Percentiles rank a stretch among this genome's conserved stretches.
Evolutionary conservation across 2,329 filamentous ascomycete species (phyloP).

Genomic region (Colletotrichum lindemuthianum): DNA sequence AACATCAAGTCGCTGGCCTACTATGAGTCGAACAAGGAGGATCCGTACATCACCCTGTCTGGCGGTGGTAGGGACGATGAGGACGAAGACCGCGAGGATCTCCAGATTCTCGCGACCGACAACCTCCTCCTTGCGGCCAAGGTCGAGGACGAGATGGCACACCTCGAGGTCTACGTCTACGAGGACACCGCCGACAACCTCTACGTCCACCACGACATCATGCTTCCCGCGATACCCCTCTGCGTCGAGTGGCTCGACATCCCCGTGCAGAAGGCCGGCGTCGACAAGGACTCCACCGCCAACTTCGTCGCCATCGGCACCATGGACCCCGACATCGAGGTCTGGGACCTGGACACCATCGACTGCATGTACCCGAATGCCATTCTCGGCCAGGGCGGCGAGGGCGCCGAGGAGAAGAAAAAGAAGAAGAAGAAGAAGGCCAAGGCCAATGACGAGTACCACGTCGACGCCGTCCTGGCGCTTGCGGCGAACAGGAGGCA

Average conservation of each 20-base stretch:
- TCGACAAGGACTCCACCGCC: conserved; percentile 73
- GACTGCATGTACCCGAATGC: conserved; percentile 99
- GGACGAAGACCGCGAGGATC: conserved; percentile 90
- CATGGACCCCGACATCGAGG: conserved; percentile 98
- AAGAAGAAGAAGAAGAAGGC: conserved; percentile 94
- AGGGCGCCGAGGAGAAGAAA: conserved; percentile 66
- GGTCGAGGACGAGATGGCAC: conserved; percentile 95
- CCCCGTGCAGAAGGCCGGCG: conserved; percentile 77
- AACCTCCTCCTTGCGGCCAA: conserved; percentile 93
- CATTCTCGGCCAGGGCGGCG: conserved; percentile 82
- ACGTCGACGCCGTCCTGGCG: conserved; percentile 92
- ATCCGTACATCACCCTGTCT: conserved; percentile 90
- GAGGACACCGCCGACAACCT: conserved; percentile 95
- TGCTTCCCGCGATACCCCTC: conserved; percentile 95
- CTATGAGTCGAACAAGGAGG: conserved; percentile 92
- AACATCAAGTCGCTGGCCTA: conserved; percentile 94
- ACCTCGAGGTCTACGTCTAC: conserved; percentile 97
- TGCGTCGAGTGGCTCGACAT: conserved; percentile 96
- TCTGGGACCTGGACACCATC: conserved; percentile 96
- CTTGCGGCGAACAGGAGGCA: conserved; percentile 93
- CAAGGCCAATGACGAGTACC: conserved; percentile 88
- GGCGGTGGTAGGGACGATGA: conserved; percentile 77
- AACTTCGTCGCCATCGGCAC: conserved; percentile 97
- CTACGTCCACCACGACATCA: conserved; percentile 99
- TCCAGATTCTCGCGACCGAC: conserved; percentile 92